Base-by-base conservation (phyloP, 805 yeast species). In the Candida qinlingensis region DNA sequence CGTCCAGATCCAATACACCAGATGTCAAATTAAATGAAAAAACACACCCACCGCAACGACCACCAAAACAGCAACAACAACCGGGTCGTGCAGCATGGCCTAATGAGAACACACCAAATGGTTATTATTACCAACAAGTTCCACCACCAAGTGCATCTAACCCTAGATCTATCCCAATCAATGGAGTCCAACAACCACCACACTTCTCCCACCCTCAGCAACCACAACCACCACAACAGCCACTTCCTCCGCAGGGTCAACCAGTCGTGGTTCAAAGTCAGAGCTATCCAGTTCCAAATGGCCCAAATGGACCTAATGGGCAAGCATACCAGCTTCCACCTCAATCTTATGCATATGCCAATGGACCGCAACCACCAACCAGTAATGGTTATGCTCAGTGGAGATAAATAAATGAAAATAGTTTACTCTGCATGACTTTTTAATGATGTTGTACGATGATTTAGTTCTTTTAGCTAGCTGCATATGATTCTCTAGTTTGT, bases 381-480 rank as follows among this genome's bases (percentile, higher is more conserved):
- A 68, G 36, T 4, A 69, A 67, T n/a, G 70, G 64, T 45, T 69
- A 68, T 48, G 59, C 63, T 41, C 70, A 72, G 12, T 50, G 54
- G 53, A 52, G 55, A 52, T 52, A 39, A 45, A 31, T 11, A 3
- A 11, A 8, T 31, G 34, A 31, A 8, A 8, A 31, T 11, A 11
- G 11, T 19, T 19, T 19, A 19, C 3, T 19, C 19, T 19, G 3
- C 19, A 19, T 19, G 19, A 19, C 19, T 19, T 19, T 19, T 19
- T 19, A 19, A 19, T 19, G 19, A 19, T 19, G 19, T 19, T 19
- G 19, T 19, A 19, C 19, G 19, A 19, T 19, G 19, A 19, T 19
- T 19, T 19, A 19, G 19, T 19, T 19, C 19, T 19, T 19, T 19
- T 19, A 19, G 19, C 19, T 19, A 19, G 19, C 19, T 19, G 19